A percentile compares a stretch with the other conserved stretches of the same genome.
These are phyloP conservation scores for Hanseniaspora taiwanica DNA, from an alignment of 805 yeast species.

Conservation along the genomic window DNA sequence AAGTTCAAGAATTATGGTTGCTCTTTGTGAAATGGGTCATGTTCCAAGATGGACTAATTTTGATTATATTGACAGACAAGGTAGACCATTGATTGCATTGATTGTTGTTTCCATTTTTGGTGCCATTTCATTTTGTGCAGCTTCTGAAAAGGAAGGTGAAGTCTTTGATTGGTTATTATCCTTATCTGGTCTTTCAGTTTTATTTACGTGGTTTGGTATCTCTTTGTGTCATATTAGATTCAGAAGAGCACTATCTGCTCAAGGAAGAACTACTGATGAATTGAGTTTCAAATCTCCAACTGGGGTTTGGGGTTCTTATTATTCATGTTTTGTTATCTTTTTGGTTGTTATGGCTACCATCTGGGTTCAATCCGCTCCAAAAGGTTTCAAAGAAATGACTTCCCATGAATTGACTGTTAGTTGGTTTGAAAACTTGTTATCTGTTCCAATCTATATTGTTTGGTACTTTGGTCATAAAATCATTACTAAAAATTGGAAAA, in stretches of 20 bases:
- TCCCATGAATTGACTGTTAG: constrained; percentile 24
- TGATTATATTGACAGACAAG: constrained; percentile 61
- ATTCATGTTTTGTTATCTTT: constrained; percentile 40
- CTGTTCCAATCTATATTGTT: constrained; percentile 48
- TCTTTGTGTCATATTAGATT: constrained; percentile 38
- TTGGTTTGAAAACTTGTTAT: constrained; percentile 36
- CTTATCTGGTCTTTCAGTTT: constrained; percentile 36
- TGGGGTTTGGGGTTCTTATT: constrained; percentile 49
- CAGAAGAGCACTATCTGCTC: constrained; percentile 40
- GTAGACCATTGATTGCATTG: constrained; percentile 68
- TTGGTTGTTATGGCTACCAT: constrained; percentile 56
- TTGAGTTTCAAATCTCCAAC: constrained; percentile 48
- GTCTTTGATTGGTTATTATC: constrained; percentile 47
- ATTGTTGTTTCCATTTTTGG: constrained; percentile 38
- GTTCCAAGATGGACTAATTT: constrained; percentile 45
- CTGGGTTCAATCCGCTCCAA: constrained; percentile 71
- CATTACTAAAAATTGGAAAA: constrained; percentile 27
- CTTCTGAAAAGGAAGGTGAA: constrained; percentile 30
- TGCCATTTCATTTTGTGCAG: constrained; percentile 42
- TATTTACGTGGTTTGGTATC: constrained; percentile 44
- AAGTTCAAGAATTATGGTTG: constrained; percentile 54
- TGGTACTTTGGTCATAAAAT: constrained; percentile 50
- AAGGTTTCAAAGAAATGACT: constrained; percentile 23
- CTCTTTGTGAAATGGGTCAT: constrained; percentile 53
- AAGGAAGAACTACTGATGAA: constrained; percentile 49